Evolutionary conservation across 73 alveolate genomes (phyloP), one percentile per base, ranked within the genome.

Genomic region (Blepharisma japonicum): DNA sequence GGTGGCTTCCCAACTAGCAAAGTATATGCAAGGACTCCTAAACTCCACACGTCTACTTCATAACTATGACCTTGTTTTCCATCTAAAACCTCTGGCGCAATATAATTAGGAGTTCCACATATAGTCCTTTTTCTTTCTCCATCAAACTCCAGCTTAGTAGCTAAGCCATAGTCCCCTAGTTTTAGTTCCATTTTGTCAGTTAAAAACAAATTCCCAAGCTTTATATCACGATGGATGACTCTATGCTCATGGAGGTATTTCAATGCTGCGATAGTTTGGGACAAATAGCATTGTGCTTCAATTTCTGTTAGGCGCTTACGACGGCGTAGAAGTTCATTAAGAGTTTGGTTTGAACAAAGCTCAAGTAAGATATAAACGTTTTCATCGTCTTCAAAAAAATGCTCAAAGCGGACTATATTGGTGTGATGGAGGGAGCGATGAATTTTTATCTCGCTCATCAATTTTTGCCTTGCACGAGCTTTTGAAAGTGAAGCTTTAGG

Each of bases 31-130:
- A 94, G 93, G 51, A 92, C 89, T 45, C 98, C 98, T 21, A 94
- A 67, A 7, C 94, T 82, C 98, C 98, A 94, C 14, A 86, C 83
- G 77, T 94, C 98, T 18, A 92, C 97, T 77, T 87, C 94, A 87
- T 86, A 89, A 9, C 97, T 89, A 87, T 94, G 96, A 6, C 97
- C 97, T 45, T 71, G 46, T 53, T 91, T 86, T 4, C 85, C 86
- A 18, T 89, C 85, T 48, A 94, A 68, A 27, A 94, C 89, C 70
- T 94, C 98, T 11, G 98, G 98, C 6, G 98, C 97, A 1, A 94
- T 89, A 68, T 91, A 91, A 55, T 91, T 86, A 0, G 97, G 96
- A 6, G 97, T 91, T 0, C 98, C 98, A 66, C 98, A 93, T 23
- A 93, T 77, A 0, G 98, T 89, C 27, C 88, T 71, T 77, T 93